These are phyloP conservation scores for Clavaria fumosa DNA, from an alignment of 768 basidiomycete genomes.

Conservation along the genomic window DNA sequence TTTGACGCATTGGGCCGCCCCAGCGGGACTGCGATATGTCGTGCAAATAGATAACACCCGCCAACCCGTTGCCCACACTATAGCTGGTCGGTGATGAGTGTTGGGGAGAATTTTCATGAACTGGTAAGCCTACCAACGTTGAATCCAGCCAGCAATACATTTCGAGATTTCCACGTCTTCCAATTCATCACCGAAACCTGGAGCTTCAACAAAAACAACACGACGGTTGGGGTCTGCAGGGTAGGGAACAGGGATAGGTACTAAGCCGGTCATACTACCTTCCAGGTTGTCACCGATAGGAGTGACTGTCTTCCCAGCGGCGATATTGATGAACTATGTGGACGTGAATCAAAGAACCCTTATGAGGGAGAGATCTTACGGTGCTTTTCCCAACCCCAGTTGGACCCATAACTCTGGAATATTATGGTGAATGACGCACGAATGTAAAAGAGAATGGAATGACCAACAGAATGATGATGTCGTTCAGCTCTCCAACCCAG, in stretches of 20 bases:
- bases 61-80: constrained; percentile 5
- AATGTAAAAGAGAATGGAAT: too few species aligned
- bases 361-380: background rate
- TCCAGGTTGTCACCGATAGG: constrained; percentile 4
- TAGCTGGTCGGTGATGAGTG: constrained; percentile 3
- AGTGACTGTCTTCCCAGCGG: background rate
- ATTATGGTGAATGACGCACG: too few species aligned
- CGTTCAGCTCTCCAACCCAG: too few species aligned
- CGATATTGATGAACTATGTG: constrained; percentile 7
- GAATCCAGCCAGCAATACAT: constrained; percentile 9
- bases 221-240: background rate
- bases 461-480: too few species aligned
- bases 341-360: background rate
- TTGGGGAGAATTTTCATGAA: background rate
- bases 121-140: constrained; percentile 8
- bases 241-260: background rate
- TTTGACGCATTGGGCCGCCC: constrained; percentile 3
- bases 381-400: constrained; percentile 1
- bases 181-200: constrained; percentile 12
- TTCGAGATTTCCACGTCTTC: constrained; percentile 8
- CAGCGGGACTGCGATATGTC: constrained; percentile 10
- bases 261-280: background rate
- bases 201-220: constrained; percentile 11
- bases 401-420: constrained; percentile 3
- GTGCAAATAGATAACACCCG: constrained; percentile 13